Conservation (phyloP, 1,139 yeast species). For the Diutina catenulata region DNA sequence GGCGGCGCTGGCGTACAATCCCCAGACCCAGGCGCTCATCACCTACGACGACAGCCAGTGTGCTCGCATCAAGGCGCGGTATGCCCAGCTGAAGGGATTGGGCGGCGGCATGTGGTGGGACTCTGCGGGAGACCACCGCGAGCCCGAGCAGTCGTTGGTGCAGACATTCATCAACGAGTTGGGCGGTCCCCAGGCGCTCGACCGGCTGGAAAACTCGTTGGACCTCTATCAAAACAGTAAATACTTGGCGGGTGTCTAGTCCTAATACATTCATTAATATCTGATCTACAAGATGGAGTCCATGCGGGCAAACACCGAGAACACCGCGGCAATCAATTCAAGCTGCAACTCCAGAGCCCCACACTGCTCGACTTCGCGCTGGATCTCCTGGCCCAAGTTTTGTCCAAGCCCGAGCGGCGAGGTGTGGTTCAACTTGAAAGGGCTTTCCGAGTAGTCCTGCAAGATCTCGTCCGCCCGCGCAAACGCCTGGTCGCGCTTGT, state of each 20-base stretch:
- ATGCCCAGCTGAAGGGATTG: slow-evolving; percentile 32
- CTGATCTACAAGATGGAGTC: slow-evolving; percentile 30
- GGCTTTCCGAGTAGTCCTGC: slow-evolving; percentile 73
- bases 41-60: slow-evolving; percentile 57
- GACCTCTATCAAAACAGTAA: neutral
- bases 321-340: slow-evolving; percentile 87
- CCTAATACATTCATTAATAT: neutral
- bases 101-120: slow-evolving; percentile 98
- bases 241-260: neutral
- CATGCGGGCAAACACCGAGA: slow-evolving; percentile 49
- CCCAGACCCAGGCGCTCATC: slow-evolving; percentile 27
- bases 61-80: slow-evolving; percentile 47
- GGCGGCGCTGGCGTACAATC: slow-evolving; percentile 46
- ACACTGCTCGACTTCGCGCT: slow-evolving; percentile 53
- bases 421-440: slow-evolving; percentile 48
- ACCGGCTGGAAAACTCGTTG: neutral
- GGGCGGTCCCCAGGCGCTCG: slow-evolving; percentile 16
- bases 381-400: slow-evolving; percentile 60
- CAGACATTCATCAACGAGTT: slow-evolving; percentile 28
- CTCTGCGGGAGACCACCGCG: slow-evolving; percentile 53
- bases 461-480: slow-evolving; percentile 86
- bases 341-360: slow-evolving; percentile 51
- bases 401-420: slow-evolving; percentile 65
- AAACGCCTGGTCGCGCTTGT: slow-evolving; percentile 86
- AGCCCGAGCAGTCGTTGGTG: slow-evolving; percentile 25